Base-by-base conservation (phyloP, 106 monocot genomes). In the Dioscorea dumetorum region DNA sequence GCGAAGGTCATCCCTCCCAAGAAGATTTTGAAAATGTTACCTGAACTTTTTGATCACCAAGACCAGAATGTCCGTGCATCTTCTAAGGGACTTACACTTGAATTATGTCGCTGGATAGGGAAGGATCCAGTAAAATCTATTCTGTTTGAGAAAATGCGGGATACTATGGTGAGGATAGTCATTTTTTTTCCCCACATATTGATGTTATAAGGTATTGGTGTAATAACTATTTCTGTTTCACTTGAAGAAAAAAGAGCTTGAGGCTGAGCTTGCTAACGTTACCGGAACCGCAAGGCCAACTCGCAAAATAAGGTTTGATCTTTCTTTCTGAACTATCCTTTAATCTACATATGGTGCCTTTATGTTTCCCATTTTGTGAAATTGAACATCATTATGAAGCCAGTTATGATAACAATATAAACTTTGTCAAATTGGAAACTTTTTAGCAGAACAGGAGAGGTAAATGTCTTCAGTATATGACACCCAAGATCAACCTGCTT, bases 31-130 rank as follows among this genome's bases (percentile, higher is more conserved):
- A 99, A 99, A 80, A 93, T 99, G 99, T 87, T 99, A 52, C 99
- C 99, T 56, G 99, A 93, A 64, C 85, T 99, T 65, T 93, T 99
- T 81, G 93, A 99, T 80, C 99, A 99, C 72, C 99, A 87, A 87
- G 99, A 99, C 48, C 99, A 99, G 67, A 99, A 93, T 72, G 99
- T 99, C 58, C 89, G 99, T 68, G 87, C 93, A 67, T 87, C 72
- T 70, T 90, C 99, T 16, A 99, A 99, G 68, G 99, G 99, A 0
- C 59, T 99, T 56, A 99, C 93, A 33, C 87, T 99, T 68, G 99
- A 99, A 75, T 81, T 99, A 16, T 99, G 99, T 76, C 86, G 99
- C 33, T 99, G 99, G 99, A 93, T 93, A 69, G 99, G 99, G 57
- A 99, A 99, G 70, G 99, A 99, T 35, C 84, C 90, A 49, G 99